Percentiles rank a stretch among this genome's conserved stretches.
Conservation (phyloP, 495 filamentous ascomycete genomes). For the Penicillium paxilli region DNA sequence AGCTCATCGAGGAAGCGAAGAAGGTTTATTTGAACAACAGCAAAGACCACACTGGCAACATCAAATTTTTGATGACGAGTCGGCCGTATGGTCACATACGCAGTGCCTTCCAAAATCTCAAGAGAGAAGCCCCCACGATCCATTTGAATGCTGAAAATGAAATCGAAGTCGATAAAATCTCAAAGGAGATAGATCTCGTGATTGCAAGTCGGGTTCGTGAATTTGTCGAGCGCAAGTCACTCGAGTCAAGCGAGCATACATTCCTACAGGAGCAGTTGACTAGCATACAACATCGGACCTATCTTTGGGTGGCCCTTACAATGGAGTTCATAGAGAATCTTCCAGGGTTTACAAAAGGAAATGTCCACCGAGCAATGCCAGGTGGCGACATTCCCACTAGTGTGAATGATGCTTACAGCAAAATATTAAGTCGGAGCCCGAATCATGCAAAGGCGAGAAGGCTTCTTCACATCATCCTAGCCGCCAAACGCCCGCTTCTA, state of each 20-base stretch:
- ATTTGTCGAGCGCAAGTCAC: constrained; percentile 12
- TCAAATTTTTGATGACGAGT: constrained; percentile 53
- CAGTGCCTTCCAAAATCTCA: constrained; percentile 25
- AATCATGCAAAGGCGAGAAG: constrained; percentile 26
- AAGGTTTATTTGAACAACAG: no score
- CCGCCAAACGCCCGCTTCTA: constrained; percentile 36
- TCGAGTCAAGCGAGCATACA: constrained; percentile 16
- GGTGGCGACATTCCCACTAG: background rate
- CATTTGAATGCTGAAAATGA: constrained; percentile 40
- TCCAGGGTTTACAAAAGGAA: constrained; percentile 26
- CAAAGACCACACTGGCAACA: no score
- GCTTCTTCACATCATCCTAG: constrained; percentile 40
- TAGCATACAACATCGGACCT: constrained; percentile 37
- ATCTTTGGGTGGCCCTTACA: constrained; percentile 47
- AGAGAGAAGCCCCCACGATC: constrained; percentile 26
- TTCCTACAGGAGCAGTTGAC: constrained; percentile 26
- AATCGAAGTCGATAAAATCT: constrained; percentile 34
- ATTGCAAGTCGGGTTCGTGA: constrained; percentile 31
- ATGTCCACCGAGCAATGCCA: background rate
- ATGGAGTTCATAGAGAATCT: constrained; percentile 29
- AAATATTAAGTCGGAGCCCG: constrained; percentile 30
- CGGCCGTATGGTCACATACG: constrained; percentile 46
- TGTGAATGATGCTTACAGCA: constrained; percentile 31
- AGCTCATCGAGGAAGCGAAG: no score
- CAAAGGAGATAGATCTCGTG: constrained; percentile 43